These are phyloP conservation scores for Mitragyna speciosa DNA, from an alignment of 257 asterid species.

Conservation along the genomic window DNA sequence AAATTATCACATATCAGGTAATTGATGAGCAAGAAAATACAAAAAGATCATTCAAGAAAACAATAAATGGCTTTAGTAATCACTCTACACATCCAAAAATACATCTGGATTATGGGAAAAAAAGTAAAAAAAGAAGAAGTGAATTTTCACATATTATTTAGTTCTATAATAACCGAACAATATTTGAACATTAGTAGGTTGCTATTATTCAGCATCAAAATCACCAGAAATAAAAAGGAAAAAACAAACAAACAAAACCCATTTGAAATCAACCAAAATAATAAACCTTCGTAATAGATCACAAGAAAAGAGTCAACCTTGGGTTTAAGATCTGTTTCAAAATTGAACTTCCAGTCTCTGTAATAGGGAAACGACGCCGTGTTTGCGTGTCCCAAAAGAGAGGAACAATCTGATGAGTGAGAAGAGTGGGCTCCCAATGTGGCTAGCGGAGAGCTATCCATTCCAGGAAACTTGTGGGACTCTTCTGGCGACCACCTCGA, in stretches of 20 bases:
- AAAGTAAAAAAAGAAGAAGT: background rate
- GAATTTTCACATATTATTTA: background rate
- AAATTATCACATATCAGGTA: background rate
- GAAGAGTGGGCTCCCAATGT: slow-evolving; percentile 24
- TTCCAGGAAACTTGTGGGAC: slow-evolving; percentile 48
- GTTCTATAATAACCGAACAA: background rate
- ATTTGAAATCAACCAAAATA: slow-evolving; percentile 5
- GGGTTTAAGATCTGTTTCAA: slow-evolving; percentile 47
- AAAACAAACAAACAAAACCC: slow-evolving; percentile 12
- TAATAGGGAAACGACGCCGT: slow-evolving; percentile 51
- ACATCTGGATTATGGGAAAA: background rate
- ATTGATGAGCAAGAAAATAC: background rate
- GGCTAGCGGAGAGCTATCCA: slow-evolving; percentile 40
- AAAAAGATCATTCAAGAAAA: background rate
- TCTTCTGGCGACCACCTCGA: slow-evolving; percentile 49
- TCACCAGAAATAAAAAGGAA: background rate
- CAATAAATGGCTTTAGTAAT: background rate
- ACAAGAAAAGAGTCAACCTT: slow-evolving; percentile 31
- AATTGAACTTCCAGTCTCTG: slow-evolving; percentile 39
- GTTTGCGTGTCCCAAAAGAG: slow-evolving; percentile 19
- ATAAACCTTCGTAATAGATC: background rate
- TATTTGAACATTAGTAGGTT: background rate
- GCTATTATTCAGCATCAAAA: slow-evolving; percentile 4
- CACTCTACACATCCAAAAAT: background rate
- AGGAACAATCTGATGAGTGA: slow-evolving; percentile 37